These are phyloP conservation scores for Ceratobasidium sp. DNA, from an alignment of 1,284 basidiomycete genomes.

Conservation along the genomic window DNA sequence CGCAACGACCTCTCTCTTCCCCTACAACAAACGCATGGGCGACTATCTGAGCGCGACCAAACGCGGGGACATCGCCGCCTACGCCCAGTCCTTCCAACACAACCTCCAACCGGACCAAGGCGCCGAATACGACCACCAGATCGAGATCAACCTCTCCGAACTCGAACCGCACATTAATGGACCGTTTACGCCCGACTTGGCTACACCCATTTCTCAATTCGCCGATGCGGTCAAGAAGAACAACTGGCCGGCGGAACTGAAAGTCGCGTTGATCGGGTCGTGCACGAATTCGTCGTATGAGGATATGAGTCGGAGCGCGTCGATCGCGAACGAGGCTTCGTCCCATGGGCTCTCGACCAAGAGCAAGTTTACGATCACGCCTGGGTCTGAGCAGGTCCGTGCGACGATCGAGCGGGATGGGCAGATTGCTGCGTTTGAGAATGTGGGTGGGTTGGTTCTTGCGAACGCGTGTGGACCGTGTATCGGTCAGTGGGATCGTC, in stretches of 20 bases:
- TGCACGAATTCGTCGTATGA: constrained; percentile 99
- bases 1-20: constrained; percentile 98
- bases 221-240: constrained; percentile 93
- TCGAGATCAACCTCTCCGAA: constrained; percentile 95
- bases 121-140: constrained; percentile 94
- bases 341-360: constrained; percentile 90
- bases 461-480: constrained; percentile 99
- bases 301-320: constrained; percentile 98
- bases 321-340: constrained; percentile 90
- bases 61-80: constrained; percentile 88
- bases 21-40: constrained; percentile 95
- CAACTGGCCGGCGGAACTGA: constrained; percentile 96
- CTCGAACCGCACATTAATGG: constrained; percentile 99
- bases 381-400: constrained; percentile 97
- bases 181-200: constrained; percentile 96
- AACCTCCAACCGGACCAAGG: constrained; percentile 92
- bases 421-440: constrained; percentile 88
- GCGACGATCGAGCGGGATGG: constrained; percentile 98
- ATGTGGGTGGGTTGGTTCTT: constrained; percentile 91
- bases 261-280: constrained; percentile 97
- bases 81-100: constrained; percentile 90
- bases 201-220: constrained; percentile 97
- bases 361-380: constrained; percentile 97
- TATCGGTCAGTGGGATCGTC: constrained; percentile 99
- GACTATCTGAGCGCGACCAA: constrained; percentile 95